phyloP scores from a whole-genome alignment of 495 filamentous ascomycete genomes.

The Talaromyces nanjingensis region DNA sequence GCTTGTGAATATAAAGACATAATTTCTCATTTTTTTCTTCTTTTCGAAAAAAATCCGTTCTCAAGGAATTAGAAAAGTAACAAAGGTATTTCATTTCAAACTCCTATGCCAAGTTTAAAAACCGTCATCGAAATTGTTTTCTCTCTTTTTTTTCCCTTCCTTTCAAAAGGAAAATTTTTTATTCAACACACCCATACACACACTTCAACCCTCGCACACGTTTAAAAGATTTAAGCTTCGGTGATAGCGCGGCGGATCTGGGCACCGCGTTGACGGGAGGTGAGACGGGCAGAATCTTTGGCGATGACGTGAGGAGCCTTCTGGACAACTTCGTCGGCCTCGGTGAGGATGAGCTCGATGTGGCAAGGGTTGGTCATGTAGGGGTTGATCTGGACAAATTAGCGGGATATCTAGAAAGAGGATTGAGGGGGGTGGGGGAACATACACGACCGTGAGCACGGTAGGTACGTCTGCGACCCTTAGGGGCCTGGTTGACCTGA shows the following conservation, averaged over 20 bases:
- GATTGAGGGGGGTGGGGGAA: conserved; percentile 17
- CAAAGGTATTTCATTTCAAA: conserved; percentile 2
- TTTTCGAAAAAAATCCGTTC: background rate
- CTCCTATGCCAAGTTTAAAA: conserved; percentile 5
- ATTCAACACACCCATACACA: background rate
- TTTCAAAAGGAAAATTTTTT: background rate
- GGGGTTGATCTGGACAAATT: conserved; percentile 74
- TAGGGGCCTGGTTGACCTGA: conserved; percentile 99
- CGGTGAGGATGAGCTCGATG: conserved; percentile 98
- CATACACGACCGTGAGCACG: conserved; percentile 99
- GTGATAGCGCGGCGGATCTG: conserved; percentile 75
- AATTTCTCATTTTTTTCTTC: background rate
- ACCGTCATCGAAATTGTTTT: conserved; percentile 2
- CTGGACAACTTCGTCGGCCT: conserved; percentile 79
- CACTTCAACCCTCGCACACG: background rate
- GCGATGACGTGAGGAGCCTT: conserved; percentile 61
- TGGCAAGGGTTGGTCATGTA: conserved; percentile 99
- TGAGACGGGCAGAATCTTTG: conserved; percentile 57
- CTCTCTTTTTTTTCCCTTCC: background rate
- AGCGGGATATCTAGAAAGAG: background rate
- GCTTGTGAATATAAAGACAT: no score
- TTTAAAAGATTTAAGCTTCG: conserved; percentile 50
- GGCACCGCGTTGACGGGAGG: conserved; percentile 80
- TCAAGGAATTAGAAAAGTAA: conserved; percentile 1
- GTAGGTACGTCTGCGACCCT: conserved; percentile 96